These are phyloP conservation scores for Phycomyces nitens DNA, from an alignment of 192 early-diverging fungal genomes.

Conservation along the genomic window DNA sequence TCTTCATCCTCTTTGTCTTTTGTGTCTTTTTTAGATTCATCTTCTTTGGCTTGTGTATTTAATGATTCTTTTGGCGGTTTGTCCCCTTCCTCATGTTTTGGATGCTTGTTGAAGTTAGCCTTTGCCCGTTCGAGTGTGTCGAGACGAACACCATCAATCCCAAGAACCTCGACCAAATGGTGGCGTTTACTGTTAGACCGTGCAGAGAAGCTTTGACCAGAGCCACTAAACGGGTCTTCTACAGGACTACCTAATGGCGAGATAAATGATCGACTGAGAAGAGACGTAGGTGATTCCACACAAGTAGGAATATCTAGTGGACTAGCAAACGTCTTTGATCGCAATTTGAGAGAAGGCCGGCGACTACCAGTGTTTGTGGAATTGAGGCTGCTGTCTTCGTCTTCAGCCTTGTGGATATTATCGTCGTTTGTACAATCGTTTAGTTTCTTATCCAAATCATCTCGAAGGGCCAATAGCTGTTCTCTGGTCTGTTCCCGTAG, in stretches of 20 bases:
- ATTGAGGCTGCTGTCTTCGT: background rate
- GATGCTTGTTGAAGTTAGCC: constrained; percentile 14
- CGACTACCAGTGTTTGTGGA: background rate
- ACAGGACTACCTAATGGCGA: constrained; percentile 85
- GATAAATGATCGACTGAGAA: background rate
- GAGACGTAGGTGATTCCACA: background rate
- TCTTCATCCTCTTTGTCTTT: constrained; percentile 4
- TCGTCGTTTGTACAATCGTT: background rate
- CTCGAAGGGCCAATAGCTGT: constrained; percentile 12
- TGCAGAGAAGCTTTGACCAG: background rate
- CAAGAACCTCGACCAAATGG: constrained; percentile 34
- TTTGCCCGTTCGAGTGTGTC: constrained; percentile 12
- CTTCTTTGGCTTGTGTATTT: background rate
- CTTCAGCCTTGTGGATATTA: background rate
- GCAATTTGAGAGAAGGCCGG: background rate
- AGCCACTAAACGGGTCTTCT: constrained; percentile 65
- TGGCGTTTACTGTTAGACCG: background rate
- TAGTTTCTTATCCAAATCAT: constrained; percentile 9
- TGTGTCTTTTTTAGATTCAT: background rate
- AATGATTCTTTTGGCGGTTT: background rate
- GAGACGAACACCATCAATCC: constrained; percentile 26
- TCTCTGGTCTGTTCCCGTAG: constrained; percentile 15
- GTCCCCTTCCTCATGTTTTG: background rate
- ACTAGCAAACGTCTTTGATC: background rate
- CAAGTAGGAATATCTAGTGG: background rate